phyloP scores from a whole-genome alignment of 2,329 filamentous ascomycete genomes.

The Hirsutella rhossiliensis region DNA sequence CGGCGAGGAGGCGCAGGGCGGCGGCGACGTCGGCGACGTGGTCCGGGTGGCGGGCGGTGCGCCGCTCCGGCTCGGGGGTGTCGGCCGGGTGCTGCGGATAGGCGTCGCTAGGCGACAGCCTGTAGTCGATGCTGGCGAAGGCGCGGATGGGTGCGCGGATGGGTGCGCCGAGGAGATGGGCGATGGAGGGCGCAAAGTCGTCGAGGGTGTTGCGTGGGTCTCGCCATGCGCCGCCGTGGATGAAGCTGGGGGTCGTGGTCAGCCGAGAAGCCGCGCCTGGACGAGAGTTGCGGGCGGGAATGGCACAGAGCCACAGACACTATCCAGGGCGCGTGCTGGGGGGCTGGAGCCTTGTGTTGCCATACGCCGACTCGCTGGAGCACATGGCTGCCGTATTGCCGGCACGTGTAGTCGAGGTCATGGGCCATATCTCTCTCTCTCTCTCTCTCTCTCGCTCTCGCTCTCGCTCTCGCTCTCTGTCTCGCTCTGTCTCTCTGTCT shows the following conservation, averaged over 20 bases:
- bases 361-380: constrained; percentile 36
- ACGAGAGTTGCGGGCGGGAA: too few species aligned
- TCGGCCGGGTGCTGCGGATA: constrained; percentile 22
- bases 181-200: constrained; percentile 32
- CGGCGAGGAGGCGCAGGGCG: constrained; percentile 35
- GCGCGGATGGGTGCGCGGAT: constrained; percentile 35
- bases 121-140: constrained; percentile 53
- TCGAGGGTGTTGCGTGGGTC: constrained; percentile 38
- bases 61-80: constrained; percentile 16
- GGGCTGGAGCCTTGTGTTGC: constrained; percentile 15
- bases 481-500: background rate
- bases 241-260: too few species aligned
- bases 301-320: constrained; percentile 13
- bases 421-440: background rate
- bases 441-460: background rate
- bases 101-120: constrained; percentile 40
- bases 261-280: background rate
- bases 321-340: constrained; percentile 25
- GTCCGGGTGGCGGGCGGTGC: constrained; percentile 42
- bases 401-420: constrained; percentile 14
- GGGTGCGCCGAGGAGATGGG: constrained; percentile 20
- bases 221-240: constrained; percentile 54
- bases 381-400: constrained; percentile 25
- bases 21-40: constrained; percentile 45
- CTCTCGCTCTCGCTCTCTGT: background rate